Base-by-base conservation (phyloP, 176 grass and related monocot genomes). In the Rhipidocladum racemiflorum region DNA sequence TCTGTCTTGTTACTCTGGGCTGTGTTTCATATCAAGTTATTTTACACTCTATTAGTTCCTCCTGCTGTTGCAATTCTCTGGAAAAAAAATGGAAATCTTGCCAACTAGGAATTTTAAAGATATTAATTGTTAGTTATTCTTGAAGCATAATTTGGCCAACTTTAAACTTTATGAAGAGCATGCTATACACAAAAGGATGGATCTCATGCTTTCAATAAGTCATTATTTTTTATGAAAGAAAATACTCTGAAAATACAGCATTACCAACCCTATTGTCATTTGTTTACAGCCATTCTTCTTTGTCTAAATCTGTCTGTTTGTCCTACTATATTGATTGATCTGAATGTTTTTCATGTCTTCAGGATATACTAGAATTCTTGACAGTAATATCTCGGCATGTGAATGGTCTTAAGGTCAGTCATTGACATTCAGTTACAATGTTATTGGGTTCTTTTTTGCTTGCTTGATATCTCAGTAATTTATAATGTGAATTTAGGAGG, bases 381-480 rank as follows among this genome's bases (percentile, higher is more conserved):
- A 9, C 23, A 64, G 25, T 57, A 84, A 76, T 87, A 60, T 84
- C 21, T 15, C 17, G 0, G 75, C 64, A 65, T 43, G 29, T 59
- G 57, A 74, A 84, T 45, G 76, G 66, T 44, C 72, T 91, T 34
- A 85, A 80, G 81, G 85, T 91, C 16, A 45, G 38, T 42, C 46
- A 65, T 46, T 80, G 5, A 63, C 46, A 72, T 85, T 75, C 63
- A 29, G 56, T 28, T 15, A 6, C 7, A 0, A 74, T 17, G 38
- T 42, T 7, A 28, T 75, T 75, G 32, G 13, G 7, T 32, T 61
- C 4, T 38, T 82, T 72, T 82, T 5, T 1, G 4, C 1, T 89
- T 81, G 20, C 1, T 89, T 85, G 29, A 32, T 69, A 69, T 44
- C 70, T 81, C 45, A 70, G 25, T 80, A 62, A 70, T 75, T 23